A percentile compares a stretch with the other conserved stretches of the same genome.
Conservation (phyloP, 257 asterid genomes). For the Mentha longifolia region DNA sequence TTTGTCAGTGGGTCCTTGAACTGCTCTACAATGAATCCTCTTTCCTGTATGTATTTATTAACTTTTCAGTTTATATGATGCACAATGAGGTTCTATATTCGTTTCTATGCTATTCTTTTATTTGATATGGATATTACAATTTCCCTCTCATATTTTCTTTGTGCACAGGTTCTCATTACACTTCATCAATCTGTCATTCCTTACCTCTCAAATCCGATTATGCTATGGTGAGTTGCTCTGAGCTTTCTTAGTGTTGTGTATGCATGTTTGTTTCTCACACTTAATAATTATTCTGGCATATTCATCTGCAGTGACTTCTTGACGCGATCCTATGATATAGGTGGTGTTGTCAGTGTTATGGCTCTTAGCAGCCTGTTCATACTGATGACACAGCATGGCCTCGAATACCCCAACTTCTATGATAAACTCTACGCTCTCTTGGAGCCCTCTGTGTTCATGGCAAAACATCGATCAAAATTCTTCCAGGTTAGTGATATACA, state of each 20-base stretch:
- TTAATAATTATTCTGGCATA: conserved; percentile 9
- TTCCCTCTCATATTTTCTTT: conserved; percentile 20
- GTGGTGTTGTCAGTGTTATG: conserved; percentile 97
- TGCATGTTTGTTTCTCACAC: conserved; percentile 21
- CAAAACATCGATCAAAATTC: conserved; percentile 86
- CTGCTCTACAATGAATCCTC: conserved; percentile 3
- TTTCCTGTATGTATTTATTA: background rate
- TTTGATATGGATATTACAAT: background rate
- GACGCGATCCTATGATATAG: conserved; percentile 90
- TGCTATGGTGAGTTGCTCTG: conserved; percentile 65
- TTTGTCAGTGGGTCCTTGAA: conserved; percentile 5
- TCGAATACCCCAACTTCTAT: conserved; percentile 93
- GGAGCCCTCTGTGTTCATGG: conserved; percentile 88
- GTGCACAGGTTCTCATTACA: conserved; percentile 73
- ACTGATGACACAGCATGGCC: conserved; percentile 94
- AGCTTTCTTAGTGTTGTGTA: conserved; percentile 24
- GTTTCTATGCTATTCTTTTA: conserved; percentile 1
- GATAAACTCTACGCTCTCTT: conserved; percentile 82
- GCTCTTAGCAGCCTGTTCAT: conserved; percentile 87
- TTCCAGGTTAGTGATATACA: conserved; percentile 58
- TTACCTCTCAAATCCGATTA: conserved; percentile 76
- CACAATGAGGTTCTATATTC: conserved; percentile 1
- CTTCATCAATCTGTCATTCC: conserved; percentile 84
- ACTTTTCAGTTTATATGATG: background rate
- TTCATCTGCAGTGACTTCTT: conserved; percentile 82